Base-by-base conservation (phyloP, 345 rosid genomes). In the Hirschfeldia incana region DNA sequence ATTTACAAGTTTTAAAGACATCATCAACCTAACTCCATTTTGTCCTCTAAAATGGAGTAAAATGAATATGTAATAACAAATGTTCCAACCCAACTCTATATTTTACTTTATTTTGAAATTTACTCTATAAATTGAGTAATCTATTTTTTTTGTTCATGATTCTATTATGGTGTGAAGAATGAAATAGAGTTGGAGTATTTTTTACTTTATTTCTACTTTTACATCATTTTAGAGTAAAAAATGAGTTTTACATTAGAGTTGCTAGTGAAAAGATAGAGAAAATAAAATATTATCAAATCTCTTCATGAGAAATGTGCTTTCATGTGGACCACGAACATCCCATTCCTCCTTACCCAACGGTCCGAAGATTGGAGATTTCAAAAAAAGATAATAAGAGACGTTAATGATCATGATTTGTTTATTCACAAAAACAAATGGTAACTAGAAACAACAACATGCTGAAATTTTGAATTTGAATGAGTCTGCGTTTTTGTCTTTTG, bases 241-340 rank as follows among this genome's bases (percentile, higher is more conserved):
- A 21, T 21, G 21, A 21, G 21, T 21, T 21, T 21, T 21, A 21
- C 0, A 21, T 21, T 21, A 21, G 21, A 21, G 21, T 0, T 21
- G 21, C 2, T 2, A 59, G 32, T 58, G 62, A 58, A 9, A 4
- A 59, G 33, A 59, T 11, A 32, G 34, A 63, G 8, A 44, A 67
- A 27, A 67, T 13, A 69, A 69, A 69, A 51, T 65, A 58, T 36
- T 37, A 36, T 73, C 44, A 39, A 46, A 46, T 46, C 53, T 46
- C 10, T 21, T 70, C 4, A 17, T 17, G 16, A 64, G 33, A 51
- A 51, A 66, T 57, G 44, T 28, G 66, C 42, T 67, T 75, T 67
- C 32, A 67, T 57, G 73, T 67, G 67, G 60, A 76, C 79, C 79
- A 58, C 34, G 4, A 30, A 59, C 73, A 75, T 32, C 60, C 69